Percentiles rank a stretch among this genome's conserved stretches.
Conservation (phyloP, 768 basidiomycete genomes). For the Zangia roseola region DNA sequence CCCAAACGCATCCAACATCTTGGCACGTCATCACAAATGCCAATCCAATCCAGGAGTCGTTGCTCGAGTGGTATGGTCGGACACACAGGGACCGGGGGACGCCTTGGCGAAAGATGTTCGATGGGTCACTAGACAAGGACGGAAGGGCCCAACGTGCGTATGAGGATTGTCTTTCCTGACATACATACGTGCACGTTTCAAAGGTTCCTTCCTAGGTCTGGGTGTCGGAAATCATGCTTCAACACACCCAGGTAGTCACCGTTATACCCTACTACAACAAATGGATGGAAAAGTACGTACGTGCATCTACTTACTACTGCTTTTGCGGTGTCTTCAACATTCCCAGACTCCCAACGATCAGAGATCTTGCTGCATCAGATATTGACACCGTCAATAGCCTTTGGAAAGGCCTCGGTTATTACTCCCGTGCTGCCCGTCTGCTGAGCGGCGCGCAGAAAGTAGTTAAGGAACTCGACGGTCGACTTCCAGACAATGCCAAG, state of each 20-base stretch:
- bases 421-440: slow-evolving; percentile 80
- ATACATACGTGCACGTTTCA: neutral
- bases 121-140: slow-evolving; percentile 49
- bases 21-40: slow-evolving; percentile 46
- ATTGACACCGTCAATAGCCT: slow-evolving; percentile 84
- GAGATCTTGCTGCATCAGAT: slow-evolving; percentile 65
- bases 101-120: slow-evolving; percentile 87
- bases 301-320: neutral
- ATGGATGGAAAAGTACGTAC: slow-evolving; percentile 77
- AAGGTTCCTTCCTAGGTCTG: slow-evolving; percentile 55
- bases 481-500: slow-evolving; percentile 75
- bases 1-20: slow-evolving; percentile 40
- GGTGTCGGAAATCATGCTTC: slow-evolving; percentile 93
- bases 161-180: slow-evolving; percentile 53
- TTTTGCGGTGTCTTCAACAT: neutral
- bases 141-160: slow-evolving; percentile 85
- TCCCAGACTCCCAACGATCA: slow-evolving; percentile 76
- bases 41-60: slow-evolving; percentile 43
- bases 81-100: slow-evolving; percentile 72
- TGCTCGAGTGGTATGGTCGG: slow-evolving; percentile 69
- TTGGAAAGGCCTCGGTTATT: slow-evolving; percentile 94
- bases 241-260: slow-evolving; percentile 91
- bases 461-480: slow-evolving; percentile 63
- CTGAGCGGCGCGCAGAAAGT: slow-evolving; percentile 82
- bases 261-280: slow-evolving; percentile 90